These are phyloP conservation scores for Aspergillus alliaceus DNA, from an alignment of 2,329 filamentous ascomycete species.

Conservation along the genomic window DNA sequence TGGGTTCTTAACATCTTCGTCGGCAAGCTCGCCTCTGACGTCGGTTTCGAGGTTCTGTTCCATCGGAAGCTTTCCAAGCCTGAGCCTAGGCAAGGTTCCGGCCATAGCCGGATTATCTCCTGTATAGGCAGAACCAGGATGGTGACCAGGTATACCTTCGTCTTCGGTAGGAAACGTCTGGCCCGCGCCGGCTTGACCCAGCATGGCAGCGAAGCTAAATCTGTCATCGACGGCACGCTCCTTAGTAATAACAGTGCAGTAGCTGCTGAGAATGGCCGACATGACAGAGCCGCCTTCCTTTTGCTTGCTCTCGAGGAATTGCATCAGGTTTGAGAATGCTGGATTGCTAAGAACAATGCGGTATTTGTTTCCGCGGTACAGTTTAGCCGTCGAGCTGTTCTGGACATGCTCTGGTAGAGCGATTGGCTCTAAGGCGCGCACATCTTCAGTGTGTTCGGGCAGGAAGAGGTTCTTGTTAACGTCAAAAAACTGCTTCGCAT, in stretches of 20 bases:
- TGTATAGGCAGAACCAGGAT: conserved; percentile 63
- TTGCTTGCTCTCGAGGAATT: conserved; percentile 84
- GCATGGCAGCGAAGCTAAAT: conserved; percentile 59
- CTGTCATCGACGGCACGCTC: conserved; percentile 60
- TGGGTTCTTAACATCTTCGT: conserved; percentile 77
- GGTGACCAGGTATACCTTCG: conserved; percentile 68
- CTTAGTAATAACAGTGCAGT: conserved; percentile 59
- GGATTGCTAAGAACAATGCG: conserved; percentile 84
- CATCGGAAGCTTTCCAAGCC: conserved; percentile 79
- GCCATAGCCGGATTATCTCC: conserved; percentile 58
- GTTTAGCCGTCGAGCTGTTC: conserved; percentile 72
- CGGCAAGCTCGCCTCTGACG: conserved; percentile 80
- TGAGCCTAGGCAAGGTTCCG: conserved; percentile 61
- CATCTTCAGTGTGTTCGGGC: conserved; percentile 74
- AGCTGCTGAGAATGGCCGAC: conserved; percentile 67
- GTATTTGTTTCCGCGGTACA: conserved; percentile 86
- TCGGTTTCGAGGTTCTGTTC: conserved; percentile 81
- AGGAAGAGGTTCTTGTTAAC: conserved; percentile 70
- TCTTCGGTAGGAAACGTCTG: conserved; percentile 64
- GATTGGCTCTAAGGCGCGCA: conserved; percentile 72
- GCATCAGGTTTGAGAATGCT: conserved; percentile 77
- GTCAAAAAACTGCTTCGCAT: conserved; percentile 72
- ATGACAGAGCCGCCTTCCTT: conserved; percentile 78
- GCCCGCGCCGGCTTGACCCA: conserved; percentile 55
- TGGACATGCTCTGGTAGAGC: conserved; percentile 74